Percentiles rank a stretch among this genome's conserved stretches.
phyloP scores from a whole-genome alignment of 805 yeast species.

The Peterozyma toletana region DNA sequence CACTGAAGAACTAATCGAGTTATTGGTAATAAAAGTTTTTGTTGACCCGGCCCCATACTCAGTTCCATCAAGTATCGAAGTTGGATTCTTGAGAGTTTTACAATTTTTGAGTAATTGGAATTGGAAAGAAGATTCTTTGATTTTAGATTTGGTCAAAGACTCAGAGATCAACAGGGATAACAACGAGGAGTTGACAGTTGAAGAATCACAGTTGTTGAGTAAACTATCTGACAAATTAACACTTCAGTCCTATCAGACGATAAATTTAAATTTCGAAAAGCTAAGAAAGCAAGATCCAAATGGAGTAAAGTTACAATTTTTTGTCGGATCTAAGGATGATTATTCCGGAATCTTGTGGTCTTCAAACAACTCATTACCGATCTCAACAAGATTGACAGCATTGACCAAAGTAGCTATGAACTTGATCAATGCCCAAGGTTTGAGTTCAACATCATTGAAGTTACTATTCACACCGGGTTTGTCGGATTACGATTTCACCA shows the following conservation, averaged over 20 bases:
- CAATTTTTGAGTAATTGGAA: conserved; percentile 79
- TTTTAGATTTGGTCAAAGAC: conserved; percentile 66
- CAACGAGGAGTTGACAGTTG: conserved; percentile 17
- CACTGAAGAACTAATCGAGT: conserved; percentile 73
- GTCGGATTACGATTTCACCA: conserved; percentile 76
- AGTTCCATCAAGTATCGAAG: conserved; percentile 69
- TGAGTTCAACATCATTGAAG: conserved; percentile 31
- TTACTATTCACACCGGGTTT: conserved; percentile 74
- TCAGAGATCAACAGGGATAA: conserved; percentile 11
- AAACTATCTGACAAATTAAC: conserved; percentile 56
- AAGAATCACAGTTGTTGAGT: conserved; percentile 27
- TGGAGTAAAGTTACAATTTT: conserved; percentile 70
- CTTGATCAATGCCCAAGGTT: conserved; percentile 25
- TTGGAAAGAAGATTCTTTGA: conserved; percentile 85
- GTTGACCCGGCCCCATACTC: conserved; percentile 83
- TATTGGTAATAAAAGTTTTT: conserved; percentile 77
- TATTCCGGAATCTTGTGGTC: conserved; percentile 81
- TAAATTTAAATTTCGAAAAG: conserved; percentile 57
- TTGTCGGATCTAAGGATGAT: conserved; percentile 78
- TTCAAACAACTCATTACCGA: conserved; percentile 47
- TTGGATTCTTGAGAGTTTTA: conserved; percentile 74
- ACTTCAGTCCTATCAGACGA: conserved; percentile 50
- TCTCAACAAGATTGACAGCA: conserved; percentile 84
- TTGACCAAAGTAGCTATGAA: conserved; percentile 70
- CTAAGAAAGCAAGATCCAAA: conserved; percentile 76